phyloP scores from a whole-genome alignment of 306 rosid genomes.

The Ammopiptanthus mongolicus region DNA sequence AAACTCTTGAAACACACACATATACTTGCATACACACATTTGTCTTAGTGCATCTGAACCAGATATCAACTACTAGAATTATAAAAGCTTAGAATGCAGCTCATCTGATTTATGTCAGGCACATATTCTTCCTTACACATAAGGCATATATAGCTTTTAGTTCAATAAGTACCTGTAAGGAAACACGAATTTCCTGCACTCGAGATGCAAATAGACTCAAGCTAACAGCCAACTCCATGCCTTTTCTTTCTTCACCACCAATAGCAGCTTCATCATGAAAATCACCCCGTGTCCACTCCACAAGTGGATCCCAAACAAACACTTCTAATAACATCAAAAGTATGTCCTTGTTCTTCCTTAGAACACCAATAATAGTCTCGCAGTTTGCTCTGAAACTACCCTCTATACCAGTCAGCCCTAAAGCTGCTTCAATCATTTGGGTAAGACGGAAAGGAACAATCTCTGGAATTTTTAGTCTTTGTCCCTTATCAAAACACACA shows the following conservation, averaged over 20 bases:
- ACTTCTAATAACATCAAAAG: slow-evolving; percentile 88
- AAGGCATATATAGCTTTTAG: slow-evolving; percentile 5
- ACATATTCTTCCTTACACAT: slow-evolving; percentile 3
- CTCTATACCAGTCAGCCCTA: slow-evolving; percentile 90
- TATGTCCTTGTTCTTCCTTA: slow-evolving; percentile 87
- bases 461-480: slow-evolving; percentile 88
- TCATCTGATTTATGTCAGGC: neutral
- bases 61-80: neutral
- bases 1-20: slow-evolving; percentile 10
- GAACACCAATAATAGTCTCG: slow-evolving; percentile 68
- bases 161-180: slow-evolving; percentile 66
- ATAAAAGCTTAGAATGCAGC: neutral
- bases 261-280: slow-evolving; percentile 95
- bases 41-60: neutral
- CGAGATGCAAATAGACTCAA: slow-evolving; percentile 95
- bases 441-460: slow-evolving; percentile 98
- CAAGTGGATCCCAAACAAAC: slow-evolving; percentile 95
- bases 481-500: slow-evolving; percentile 94
- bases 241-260: slow-evolving; percentile 97
- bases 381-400: slow-evolving; percentile 95
- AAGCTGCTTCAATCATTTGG: slow-evolving; percentile 85
- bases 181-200: slow-evolving; percentile 96
- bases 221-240: slow-evolving; percentile 99
- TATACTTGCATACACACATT: slow-evolving; percentile 1
- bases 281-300: slow-evolving; percentile 98